Percentiles rank a stretch among this genome's conserved stretches.
Evolutionary conservation across 1,139 yeast genomes (phyloP).

Genomic region (Blastobotrys serpentis): DNA sequence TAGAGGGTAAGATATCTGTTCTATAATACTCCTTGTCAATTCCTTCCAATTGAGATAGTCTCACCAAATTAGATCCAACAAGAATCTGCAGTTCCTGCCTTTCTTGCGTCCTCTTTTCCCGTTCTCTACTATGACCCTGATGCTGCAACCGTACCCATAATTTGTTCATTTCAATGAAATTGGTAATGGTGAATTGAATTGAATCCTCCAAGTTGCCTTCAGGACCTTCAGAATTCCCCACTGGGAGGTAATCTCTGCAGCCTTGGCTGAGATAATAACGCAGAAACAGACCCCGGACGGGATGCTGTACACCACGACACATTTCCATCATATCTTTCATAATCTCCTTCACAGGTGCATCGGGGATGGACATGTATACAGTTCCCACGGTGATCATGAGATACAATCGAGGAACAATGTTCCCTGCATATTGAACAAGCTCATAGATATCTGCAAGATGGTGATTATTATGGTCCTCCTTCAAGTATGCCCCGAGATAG

Average conservation of each 20-base stretch:
- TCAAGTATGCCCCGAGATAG: slow-evolving; percentile 60
- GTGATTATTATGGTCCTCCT: slow-evolving; percentile 65
- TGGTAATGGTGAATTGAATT: slow-evolving; percentile 70
- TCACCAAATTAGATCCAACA: slow-evolving; percentile 88
- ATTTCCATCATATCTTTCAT: slow-evolving; percentile 96
- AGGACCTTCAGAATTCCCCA: slow-evolving; percentile 33
- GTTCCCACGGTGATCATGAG: slow-evolving; percentile 96
- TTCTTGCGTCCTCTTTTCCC: slow-evolving; percentile 71
- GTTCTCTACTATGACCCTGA: slow-evolving; percentile 88
- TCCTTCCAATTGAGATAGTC: slow-evolving; percentile 83
- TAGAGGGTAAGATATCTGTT: slow-evolving; percentile 65
- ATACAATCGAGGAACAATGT: slow-evolving; percentile 86
- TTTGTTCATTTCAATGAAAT: slow-evolving; percentile 96
- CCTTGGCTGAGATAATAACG: slow-evolving; percentile 86
- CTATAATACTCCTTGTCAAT: slow-evolving; percentile 64
- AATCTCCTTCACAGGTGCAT: slow-evolving; percentile 80
- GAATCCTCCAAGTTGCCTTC: slow-evolving; percentile 60
- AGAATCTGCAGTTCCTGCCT: slow-evolving; percentile 86
- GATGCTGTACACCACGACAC: slow-evolving; percentile 98
- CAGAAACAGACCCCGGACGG: slow-evolving; percentile 79
- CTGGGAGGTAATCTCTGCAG: slow-evolving; percentile 69
- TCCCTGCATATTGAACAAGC: slow-evolving; percentile 89
- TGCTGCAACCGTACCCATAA: slow-evolving; percentile 96
- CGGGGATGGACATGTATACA: slow-evolving; percentile 73
- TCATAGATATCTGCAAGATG: slow-evolving; percentile 91